Percentiles rank a stretch among this genome's conserved stretches.
Conservation (phyloP, 768 basidiomycete species). For the Mycena galopus region DNA sequence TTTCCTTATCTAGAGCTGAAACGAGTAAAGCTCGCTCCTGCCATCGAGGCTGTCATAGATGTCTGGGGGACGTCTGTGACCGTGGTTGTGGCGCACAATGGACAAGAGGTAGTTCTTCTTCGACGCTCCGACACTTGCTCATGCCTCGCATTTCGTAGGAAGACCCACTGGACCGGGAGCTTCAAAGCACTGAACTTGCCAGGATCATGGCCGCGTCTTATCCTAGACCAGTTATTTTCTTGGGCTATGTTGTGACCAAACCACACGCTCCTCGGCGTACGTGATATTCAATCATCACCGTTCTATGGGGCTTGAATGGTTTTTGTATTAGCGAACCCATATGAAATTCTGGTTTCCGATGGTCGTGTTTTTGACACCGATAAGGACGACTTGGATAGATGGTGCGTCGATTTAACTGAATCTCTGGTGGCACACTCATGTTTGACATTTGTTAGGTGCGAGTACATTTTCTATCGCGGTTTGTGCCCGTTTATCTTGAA, state of each 20-base stretch:
- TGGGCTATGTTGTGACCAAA: slow-evolving; percentile 84
- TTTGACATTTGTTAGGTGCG: slow-evolving; percentile 69
- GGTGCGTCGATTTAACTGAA: slow-evolving; percentile 67
- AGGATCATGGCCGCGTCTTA: slow-evolving; percentile 80
- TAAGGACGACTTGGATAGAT: slow-evolving; percentile 75
- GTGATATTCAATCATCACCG: slow-evolving; percentile 41
- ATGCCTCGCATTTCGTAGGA: slow-evolving; percentile 51
- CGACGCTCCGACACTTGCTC: no score
- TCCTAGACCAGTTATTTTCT: slow-evolving; percentile 81
- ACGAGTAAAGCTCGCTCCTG: slow-evolving; percentile 72
- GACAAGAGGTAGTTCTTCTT: slow-evolving; percentile 69
- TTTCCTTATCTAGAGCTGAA: no score
- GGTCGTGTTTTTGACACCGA: slow-evolving; percentile 87
- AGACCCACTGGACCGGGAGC: slow-evolving; percentile 87
- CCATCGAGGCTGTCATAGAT: slow-evolving; percentile 88
- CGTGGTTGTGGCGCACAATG: slow-evolving; percentile 92
- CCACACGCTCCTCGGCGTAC: slow-evolving; percentile 74
- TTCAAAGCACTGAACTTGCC: slow-evolving; percentile 86
- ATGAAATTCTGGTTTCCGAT: slow-evolving; percentile 81
- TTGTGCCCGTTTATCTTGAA: no score
- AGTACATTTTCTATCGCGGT: slow-evolving; percentile 90
- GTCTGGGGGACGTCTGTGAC: slow-evolving; percentile 83
- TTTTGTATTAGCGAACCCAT: slow-evolving; percentile 75
- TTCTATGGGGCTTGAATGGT: background rate
- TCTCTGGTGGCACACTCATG: background rate